Evolutionary conservation across 139 green algal species (phyloP), one percentile per base, ranked within the genome.

Genomic region (Tetraselmis striata): DNA sequence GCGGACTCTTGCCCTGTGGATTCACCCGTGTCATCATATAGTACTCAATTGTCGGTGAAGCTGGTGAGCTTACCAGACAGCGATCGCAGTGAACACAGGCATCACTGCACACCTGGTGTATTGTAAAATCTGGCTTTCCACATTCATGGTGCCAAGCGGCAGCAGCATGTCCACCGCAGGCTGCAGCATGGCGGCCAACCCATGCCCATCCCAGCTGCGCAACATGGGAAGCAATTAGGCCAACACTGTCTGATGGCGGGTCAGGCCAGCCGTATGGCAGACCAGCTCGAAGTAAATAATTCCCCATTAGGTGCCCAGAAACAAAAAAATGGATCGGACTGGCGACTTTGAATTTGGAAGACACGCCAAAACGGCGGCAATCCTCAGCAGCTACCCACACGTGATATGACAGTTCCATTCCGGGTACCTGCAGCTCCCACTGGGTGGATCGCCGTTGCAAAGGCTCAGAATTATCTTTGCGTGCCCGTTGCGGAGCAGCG

Each of bases 401-500:
- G n/a, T n/a, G n/a, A n/a, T n/a, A n/a, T n/a, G n/a, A n/a, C n/a
- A n/a, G n/a, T n/a, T n/a, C 31, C 78, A 75, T 23, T 27, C 76
- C 29, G 31, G 1, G 59, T 77, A 84, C 27, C 45, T 67, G 45
- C 78, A 80, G 27, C 59, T 75, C 26, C 45, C 84, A 11, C 28
- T 25, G 11, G 77, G 30, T 29, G 83, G 78, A 28, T 88, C 77
- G 0, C 74, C 85, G 31, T 88, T 90, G 80, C 84, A 88, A 1
- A 90, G 79, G 32, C 79, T 86, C 81, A 90, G 18, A 18, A 67
- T 67, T 18, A 67, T 5, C 18, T 18, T 67, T 67, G 45, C 5
- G 18, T 67, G 11, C 45, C 45, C 45, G 45, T 67, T 67, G 45
- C 45, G 45, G 11, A 67, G 5, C 45, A 67, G 45, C 5, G 45